phyloP scores from a whole-genome alignment of 345 rosid species.

The Trapa incisa region DNA sequence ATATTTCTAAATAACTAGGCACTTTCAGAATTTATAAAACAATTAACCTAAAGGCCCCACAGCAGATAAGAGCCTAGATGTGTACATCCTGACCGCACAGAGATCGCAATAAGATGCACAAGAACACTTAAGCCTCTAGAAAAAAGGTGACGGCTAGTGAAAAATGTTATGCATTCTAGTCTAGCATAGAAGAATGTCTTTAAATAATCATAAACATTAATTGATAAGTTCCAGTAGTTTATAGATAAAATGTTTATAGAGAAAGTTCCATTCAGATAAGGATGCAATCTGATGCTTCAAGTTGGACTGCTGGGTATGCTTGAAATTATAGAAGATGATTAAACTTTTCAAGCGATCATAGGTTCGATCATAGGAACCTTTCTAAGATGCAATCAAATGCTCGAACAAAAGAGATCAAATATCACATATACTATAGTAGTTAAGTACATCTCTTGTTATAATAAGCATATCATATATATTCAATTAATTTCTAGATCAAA shows the following conservation, averaged over 20 bases:
- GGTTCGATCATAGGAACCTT: neutral
- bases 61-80: neutral
- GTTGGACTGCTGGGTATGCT: neutral
- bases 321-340: neutral
- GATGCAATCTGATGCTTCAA: neutral
- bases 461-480: neutral
- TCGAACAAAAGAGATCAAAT: neutral
- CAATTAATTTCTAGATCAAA: neutral
- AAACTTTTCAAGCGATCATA: neutral
- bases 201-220: neutral
- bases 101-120: neutral
- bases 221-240: neutral
- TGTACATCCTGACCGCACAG: neutral
- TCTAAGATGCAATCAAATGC: neutral
- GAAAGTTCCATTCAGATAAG: neutral
- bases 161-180: neutral
- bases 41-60: neutral
- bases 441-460: neutral
- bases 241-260: no score
- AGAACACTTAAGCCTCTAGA: neutral
- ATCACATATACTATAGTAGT: neutral
- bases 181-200: neutral
- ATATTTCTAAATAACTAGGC: neutral
- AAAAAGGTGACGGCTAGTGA: neutral
- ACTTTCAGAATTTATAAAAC: neutral